Percentiles rank a stretch among this genome's conserved stretches.
phyloP scores from a whole-genome alignment of 495 filamentous ascomycete species.

The Neurospora africana region DNA sequence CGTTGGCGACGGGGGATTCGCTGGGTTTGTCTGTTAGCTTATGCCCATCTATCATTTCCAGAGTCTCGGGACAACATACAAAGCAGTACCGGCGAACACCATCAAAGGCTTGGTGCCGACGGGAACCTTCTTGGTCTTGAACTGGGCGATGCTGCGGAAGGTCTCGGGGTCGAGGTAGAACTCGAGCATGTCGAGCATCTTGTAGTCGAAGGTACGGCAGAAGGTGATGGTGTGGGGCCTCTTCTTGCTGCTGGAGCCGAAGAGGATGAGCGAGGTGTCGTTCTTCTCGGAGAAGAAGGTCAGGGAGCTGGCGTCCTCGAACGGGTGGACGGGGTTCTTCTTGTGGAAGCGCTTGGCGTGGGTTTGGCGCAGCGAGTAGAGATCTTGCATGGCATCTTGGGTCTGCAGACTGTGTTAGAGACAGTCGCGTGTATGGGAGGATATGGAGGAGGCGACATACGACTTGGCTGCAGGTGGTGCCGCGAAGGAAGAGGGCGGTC shows the following conservation, averaged over 20 bases:
- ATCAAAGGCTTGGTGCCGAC: conserved; percentile 82
- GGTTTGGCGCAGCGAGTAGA: conserved; percentile 70
- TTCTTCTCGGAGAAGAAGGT: conserved; percentile 96
- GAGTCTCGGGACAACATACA: conserved; percentile 20
- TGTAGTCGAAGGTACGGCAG: conserved; percentile 69
- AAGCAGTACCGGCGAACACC: conserved; percentile 72
- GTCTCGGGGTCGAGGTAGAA: conserved; percentile 59
- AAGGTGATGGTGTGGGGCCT: conserved; percentile 80
- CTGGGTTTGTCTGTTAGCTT: neutral
- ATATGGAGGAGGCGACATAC: conserved; percentile 19
- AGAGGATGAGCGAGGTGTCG: conserved; percentile 62
- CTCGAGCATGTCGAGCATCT: conserved; percentile 90
- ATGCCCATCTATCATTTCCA: too few relatives aligned
- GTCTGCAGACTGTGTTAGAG: conserved; percentile 6
- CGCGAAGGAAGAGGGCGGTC: conserved; percentile 73
- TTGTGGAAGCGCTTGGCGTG: conserved; percentile 80
- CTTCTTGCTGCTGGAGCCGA: conserved; percentile 82
- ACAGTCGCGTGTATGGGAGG: neutral
- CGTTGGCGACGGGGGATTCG: conserved; percentile 61
- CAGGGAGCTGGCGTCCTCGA: conserved; percentile 76
- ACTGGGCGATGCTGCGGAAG: conserved; percentile 57
- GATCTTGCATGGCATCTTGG: conserved; percentile 69
- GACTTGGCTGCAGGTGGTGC: conserved; percentile 66
- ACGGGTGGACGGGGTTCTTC: conserved; percentile 81
- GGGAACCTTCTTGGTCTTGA: conserved; percentile 72